phyloP scores from a whole-genome alignment of 1,139 yeast genomes.

The Zygosaccharomyces pseudobailii region DNA sequence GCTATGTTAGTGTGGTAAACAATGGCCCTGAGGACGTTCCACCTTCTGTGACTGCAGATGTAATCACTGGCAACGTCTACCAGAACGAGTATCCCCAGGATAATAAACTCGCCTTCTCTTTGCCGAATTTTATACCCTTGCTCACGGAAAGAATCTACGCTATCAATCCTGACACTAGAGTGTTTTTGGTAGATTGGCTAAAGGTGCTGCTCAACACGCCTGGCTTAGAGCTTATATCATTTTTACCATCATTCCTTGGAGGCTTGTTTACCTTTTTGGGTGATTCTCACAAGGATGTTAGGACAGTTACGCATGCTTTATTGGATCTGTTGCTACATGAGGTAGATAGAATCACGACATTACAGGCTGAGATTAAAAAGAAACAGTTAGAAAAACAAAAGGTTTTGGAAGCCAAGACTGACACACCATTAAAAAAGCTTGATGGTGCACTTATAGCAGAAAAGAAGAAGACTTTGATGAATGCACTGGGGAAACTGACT shows the following conservation, averaged over 20 bases:
- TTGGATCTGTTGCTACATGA: conserved; percentile 75
- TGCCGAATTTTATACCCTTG: conserved; percentile 85
- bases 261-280: conserved; percentile 78
- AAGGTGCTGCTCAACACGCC: conserved; percentile 89
- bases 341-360: conserved; percentile 65
- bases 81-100: conserved; percentile 66
- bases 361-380: conserved; percentile 40
- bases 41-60: conserved; percentile 43
- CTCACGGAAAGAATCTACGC: conserved; percentile 87
- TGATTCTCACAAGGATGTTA: conserved; percentile 81
- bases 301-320: conserved; percentile 77
- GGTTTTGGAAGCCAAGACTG: conserved; percentile 9
- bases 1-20: conserved; percentile 76
- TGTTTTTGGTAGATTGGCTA: conserved; percentile 90
- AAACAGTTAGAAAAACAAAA: conserved; percentile 11
- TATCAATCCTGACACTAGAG: conserved; percentile 86
- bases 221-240: conserved; percentile 79
- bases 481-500: conserved; percentile 25
- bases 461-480: conserved; percentile 31
- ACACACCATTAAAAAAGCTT: conserved; percentile 20
- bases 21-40: conserved; percentile 44
- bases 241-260: conserved; percentile 82
- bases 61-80: conserved; percentile 47
- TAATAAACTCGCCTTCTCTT: conserved; percentile 65
- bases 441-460: conserved; percentile 34